Evolutionary conservation across 2,329 filamentous ascomycete species (phyloP), one percentile per base, ranked within the genome.

Genomic region (Trichoderma asperellum): DNA sequence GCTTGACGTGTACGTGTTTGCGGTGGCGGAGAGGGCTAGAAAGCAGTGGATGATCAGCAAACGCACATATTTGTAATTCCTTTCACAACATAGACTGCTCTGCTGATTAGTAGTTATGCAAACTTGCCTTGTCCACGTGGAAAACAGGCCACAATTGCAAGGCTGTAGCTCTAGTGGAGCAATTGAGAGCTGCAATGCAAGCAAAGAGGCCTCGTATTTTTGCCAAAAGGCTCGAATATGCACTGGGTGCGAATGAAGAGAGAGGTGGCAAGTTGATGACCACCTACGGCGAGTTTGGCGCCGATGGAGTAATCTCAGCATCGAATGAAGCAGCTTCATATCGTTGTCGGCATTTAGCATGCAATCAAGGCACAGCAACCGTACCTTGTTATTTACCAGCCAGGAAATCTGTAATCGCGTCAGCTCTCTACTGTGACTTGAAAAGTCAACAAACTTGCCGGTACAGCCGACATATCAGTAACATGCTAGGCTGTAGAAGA

Each of bases 131-230:
- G 53, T 58, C 35, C 29, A 47, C 37, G 24, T 34, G 37, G 27
- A 49, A 21, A 47, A 47, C 29, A n/a, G 43, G 37, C 29, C 18
- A 40, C 43, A 53, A 53, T 14, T 21, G 43, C 62, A 53, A 55
- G n/a, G 32, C 61, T 18, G 47, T 6, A 32, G 16, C 49, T 27
- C 49, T 7, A 35, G 53, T 47, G 53, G 63, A 66, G 53, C 37
- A 35, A 35, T 16, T 3, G 14, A 49, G 57, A 24, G 40, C 62
- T 68, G 67, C 67, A 59, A 37, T 29, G 32, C 16, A 57, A 55
- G 37, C 16, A 37, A 55, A 40, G 27, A 55, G 72, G 71, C 77
- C 72, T 73, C 68, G 71, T 70, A 72, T 72, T 70, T 71, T 60
- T 56, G 53, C 35, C 55, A 58, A 47, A 57, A 70, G 57, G 71